A percentile compares a stretch with the other conserved stretches of the same genome.
phyloP scores from a whole-genome alignment of 2,329 filamentous ascomycete species.

The Microdochium trichocladiopsis region DNA sequence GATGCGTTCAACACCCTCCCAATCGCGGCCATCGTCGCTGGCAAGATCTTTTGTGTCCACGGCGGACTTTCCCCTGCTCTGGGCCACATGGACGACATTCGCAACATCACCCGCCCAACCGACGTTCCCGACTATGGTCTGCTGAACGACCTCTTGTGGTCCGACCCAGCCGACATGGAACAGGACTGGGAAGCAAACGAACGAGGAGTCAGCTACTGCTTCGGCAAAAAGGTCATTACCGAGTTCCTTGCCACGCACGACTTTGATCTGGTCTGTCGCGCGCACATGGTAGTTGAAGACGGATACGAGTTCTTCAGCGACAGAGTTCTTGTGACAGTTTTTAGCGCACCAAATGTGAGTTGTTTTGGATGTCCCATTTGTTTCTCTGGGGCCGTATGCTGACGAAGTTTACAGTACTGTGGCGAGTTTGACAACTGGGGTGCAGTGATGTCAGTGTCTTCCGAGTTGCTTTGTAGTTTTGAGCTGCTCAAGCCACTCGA shows the following conservation, averaged over 20 bases:
- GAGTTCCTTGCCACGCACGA: constrained; percentile 92
- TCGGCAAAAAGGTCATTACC: constrained; percentile 96
- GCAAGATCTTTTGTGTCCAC: constrained; percentile 97
- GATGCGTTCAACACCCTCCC: constrained; percentile 95
- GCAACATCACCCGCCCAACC: constrained; percentile 89
- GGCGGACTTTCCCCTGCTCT: constrained; percentile 88
- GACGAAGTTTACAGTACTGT: constrained; percentile 62
- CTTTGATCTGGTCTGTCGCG: constrained; percentile 93
- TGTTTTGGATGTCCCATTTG: not conserved
- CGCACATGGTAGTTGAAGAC: constrained; percentile 99
- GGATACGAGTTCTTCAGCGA: constrained; percentile 99
- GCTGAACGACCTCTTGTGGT: constrained; percentile 93
- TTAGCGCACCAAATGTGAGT: constrained; percentile 93
- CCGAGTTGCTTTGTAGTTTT: constrained; percentile 91
- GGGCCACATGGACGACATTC: constrained; percentile 96
- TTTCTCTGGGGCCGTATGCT: constrained; percentile 11
- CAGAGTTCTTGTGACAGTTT: constrained; percentile 89
- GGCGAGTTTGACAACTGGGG: constrained; percentile 99
- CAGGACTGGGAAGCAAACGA: constrained; percentile 98
- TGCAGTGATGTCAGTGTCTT: constrained; percentile 95
- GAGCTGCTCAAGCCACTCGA: constrained; percentile 94
- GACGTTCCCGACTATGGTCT: constrained; percentile 96
- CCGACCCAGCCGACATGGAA: constrained; percentile 96
- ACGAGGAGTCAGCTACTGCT: constrained; percentile 94
- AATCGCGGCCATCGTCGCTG: constrained; percentile 92